phyloP scores from a whole-genome alignment of 1,139 yeast species.

The Blastobotrys indianensis region DNA sequence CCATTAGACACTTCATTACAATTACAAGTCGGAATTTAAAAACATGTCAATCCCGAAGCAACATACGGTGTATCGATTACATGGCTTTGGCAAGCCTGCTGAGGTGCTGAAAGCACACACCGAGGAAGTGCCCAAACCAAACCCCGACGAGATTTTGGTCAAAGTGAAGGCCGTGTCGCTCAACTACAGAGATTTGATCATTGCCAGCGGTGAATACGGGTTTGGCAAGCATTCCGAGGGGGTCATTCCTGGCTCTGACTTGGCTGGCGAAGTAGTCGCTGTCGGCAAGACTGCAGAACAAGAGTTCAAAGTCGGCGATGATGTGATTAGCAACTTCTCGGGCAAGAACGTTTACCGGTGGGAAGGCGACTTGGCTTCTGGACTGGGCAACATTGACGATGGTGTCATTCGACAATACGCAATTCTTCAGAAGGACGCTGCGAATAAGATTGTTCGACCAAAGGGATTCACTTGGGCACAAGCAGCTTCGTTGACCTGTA shows the following conservation, averaged over 20 bases:
- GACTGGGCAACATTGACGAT: slow-evolving; percentile 17
- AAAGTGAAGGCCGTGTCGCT: slow-evolving; percentile 19
- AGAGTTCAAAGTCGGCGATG: slow-evolving; percentile 13
- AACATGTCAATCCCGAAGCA: slow-evolving; percentile 8
- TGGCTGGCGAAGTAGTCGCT: slow-evolving; percentile 18
- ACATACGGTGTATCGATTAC: slow-evolving; percentile 14
- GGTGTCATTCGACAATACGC: slow-evolving; percentile 18
- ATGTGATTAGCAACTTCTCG: slow-evolving; percentile 16
- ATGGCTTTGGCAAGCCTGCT: slow-evolving; percentile 4
- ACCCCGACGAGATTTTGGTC: slow-evolving; percentile 17
- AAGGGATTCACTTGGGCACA: slow-evolving; percentile 14
- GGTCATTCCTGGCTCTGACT: slow-evolving; percentile 19
- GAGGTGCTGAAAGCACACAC: slow-evolving; percentile 5
- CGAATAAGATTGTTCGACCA: slow-evolving; percentile 9
- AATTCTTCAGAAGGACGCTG: slow-evolving; percentile 12
- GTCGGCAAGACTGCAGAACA: slow-evolving; percentile 12
- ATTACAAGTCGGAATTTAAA: not conserved
- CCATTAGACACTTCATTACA: not conserved
- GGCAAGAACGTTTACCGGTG: slow-evolving; percentile 1
- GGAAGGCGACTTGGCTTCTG: not conserved
- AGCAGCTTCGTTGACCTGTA: slow-evolving; percentile 16
- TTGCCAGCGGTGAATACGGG: slow-evolving; percentile 15
- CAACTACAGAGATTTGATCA: slow-evolving; percentile 21
- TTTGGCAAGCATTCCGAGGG: slow-evolving; percentile 8
- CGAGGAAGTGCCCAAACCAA: slow-evolving; percentile 14